Evolutionary conservation across 192 early-diverging fungal species (phyloP), one percentile per base, ranked within the genome.

Genomic region (Dissophora ornata): DNA sequence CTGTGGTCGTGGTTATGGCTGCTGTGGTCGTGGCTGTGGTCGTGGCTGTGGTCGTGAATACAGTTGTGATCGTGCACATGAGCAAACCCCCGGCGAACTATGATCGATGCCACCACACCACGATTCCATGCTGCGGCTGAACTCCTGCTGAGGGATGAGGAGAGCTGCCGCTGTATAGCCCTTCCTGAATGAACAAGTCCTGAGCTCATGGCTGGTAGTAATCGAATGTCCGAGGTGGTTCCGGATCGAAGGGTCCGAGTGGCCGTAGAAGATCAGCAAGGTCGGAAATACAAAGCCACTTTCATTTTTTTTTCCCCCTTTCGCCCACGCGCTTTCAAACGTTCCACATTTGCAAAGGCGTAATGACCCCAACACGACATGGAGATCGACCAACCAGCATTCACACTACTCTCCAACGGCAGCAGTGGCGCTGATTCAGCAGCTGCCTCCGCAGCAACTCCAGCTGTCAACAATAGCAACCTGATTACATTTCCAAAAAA

Each of bases 11-110:
- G 51, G 3, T 40, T 19, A 25, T 61, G 71, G 29, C 41, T 38
- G 36, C 13, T 6, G 36, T 38, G 36, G 36, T 38, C 7, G 40
- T 74, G 71, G 18, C 18, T n/a, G 52, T 67, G 71, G 45, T 49
- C 34, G 16, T 77, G 65, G 24, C 21, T 28, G 38, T 67, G 64
- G 28, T 66, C 73, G 34, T 67, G 73, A 46, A 26, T 51, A 46
- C 64, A 67, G 40, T 61, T 67, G 47, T 67, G 64, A 49, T 77
- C 64, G 32, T 77, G 73, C 2, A 62, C 54, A 49, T 74, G 69
- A 24, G 61, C 53, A 32, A 30, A 57, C 24, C 46, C 36, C 8
- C 60, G 46, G 16, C 54, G 57, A 12, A 32, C 36, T 3, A 32
- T 28, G 12, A 54, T 24, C 9, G 46, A 50, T 30, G 36, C 18